Evolutionary conservation across 148 eudicot genomes (phyloP), one percentile per base, ranked within the genome.

Genomic region (Rheum nobile): DNA sequence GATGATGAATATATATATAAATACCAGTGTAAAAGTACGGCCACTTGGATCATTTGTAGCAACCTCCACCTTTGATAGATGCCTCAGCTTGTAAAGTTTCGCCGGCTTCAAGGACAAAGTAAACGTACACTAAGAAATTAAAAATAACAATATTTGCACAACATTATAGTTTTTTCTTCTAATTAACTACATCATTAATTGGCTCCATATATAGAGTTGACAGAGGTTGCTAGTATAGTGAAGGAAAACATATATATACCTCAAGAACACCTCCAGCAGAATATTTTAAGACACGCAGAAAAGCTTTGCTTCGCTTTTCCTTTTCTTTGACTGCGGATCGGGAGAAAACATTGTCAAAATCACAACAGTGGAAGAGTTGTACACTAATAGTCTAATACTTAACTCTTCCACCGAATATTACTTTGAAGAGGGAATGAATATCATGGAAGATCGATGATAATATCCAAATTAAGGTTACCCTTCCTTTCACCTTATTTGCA

Each of bases 221-320:
- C n/a, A n/a, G n/a, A n/a, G n/a, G n/a, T n/a, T n/a, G n/a, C n/a
- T n/a, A n/a, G 14, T n/a, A 14, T 26, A 19, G 41, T 35, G 37
- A 19, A 35, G 31, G 41, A 68, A 59, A 34, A 21, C 47, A 71
- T 35, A 71, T 47, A 71, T 41, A 73, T 79, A 89, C 98, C 92
- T 93, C 98, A 50, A 93, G 95, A 82, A 89, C 88, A 76, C 99
- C 99, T 65, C 97, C 99, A 72, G 81, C 83, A 17, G 99, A 90
- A 83, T 92, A 88, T 78, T 95, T 95, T 68, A 95, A 71, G 57
- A 95, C 96, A 69, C 88, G 97, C 50, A 95, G 92, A 86, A 90
- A 90, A 75, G 96, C 94, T 83, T 88, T 87, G 19, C 87, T 82
- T 54, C 83, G 81, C 80, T 86, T 87, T 71, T 77, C 90, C 88